These are phyloP conservation scores for Oenanthe javanica DNA, from an alignment of 140 eudicot species.

Conservation along the genomic window DNA sequence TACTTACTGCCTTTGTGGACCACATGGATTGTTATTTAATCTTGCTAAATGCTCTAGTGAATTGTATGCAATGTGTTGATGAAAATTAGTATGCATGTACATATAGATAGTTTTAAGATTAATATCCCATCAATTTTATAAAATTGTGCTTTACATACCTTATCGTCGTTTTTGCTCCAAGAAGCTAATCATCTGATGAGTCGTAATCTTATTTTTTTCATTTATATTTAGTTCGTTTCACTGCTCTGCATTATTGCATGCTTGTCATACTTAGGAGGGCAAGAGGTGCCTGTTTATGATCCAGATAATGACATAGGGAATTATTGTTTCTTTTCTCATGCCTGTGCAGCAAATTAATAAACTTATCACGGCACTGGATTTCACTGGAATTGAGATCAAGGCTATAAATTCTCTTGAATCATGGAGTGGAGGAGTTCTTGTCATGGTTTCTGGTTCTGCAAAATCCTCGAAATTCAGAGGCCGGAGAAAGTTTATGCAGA, in stretches of 20 bases:
- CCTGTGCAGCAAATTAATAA: conserved; percentile 71
- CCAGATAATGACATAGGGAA: neutral
- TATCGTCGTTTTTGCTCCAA: neutral
- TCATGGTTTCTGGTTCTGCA: conserved; percentile 66
- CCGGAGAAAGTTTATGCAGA: conserved; percentile 69
- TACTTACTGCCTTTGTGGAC: neutral
- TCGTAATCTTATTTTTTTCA: neutral
- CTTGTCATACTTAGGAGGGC: conserved; percentile 7
- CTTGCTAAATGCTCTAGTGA: neutral
- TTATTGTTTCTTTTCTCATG: neutral
- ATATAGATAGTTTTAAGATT: no score
- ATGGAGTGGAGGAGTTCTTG: conserved; percentile 56
- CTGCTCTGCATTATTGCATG: neutral
- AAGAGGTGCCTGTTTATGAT: conserved; percentile 11
- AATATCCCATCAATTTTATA: neutral
- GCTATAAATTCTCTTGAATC: conserved; percentile 71
- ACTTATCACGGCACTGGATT: conserved; percentile 46
- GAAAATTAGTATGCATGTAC: no score
- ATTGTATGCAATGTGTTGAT: neutral
- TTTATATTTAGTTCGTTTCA: neutral
- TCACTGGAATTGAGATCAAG: conserved; percentile 65
- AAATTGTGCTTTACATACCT: neutral
- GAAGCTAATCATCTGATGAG: neutral
- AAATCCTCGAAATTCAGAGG: conserved; percentile 47
- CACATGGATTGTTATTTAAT: no score